phyloP scores from a whole-genome alignment of 2,329 filamentous ascomycete genomes.

The Microascus cirrosus region DNA sequence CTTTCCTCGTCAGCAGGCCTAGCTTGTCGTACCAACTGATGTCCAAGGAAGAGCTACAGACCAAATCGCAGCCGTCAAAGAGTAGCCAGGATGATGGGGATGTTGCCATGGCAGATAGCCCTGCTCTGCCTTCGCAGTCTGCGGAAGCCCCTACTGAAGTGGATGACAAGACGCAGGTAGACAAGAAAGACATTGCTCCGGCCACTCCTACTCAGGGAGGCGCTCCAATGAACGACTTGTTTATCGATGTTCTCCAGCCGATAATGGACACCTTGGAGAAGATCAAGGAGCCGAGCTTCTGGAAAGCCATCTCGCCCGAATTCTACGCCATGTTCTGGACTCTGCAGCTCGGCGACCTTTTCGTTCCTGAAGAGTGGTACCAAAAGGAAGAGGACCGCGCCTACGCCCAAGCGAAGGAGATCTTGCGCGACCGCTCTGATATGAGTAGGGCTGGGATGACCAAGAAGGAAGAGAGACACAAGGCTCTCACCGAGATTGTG shows the following conservation, averaged over 20 bases:
- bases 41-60: constrained; percentile 9
- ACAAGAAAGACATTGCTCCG: neutral
- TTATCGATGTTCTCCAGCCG: constrained; percentile 61
- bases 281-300: constrained; percentile 50
- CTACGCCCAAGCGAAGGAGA: constrained; percentile 52
- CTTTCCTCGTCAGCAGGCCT: constrained; percentile 72
- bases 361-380: constrained; percentile 67
- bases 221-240: constrained; percentile 13
- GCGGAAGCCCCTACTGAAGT: constrained; percentile 11
- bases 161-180: constrained; percentile 12
- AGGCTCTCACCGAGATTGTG: constrained; percentile 51
- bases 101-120: constrained; percentile 32
- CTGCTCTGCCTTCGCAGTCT: neutral
- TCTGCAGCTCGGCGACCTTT: constrained; percentile 70
- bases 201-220: neutral
- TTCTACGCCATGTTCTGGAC: constrained; percentile 94
- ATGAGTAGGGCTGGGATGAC: constrained; percentile 54
- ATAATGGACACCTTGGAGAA: constrained; percentile 59
- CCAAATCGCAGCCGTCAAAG: neutral
- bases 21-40: constrained; percentile 59
- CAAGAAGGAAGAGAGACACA: constrained; percentile 60
- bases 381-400: constrained; percentile 61
- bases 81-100: constrained; percentile 43
- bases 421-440: constrained; percentile 63
- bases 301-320: constrained; percentile 60